phyloP scores from a whole-genome alignment of 345 rosid genomes.

The Boechera retrofracta region DNA sequence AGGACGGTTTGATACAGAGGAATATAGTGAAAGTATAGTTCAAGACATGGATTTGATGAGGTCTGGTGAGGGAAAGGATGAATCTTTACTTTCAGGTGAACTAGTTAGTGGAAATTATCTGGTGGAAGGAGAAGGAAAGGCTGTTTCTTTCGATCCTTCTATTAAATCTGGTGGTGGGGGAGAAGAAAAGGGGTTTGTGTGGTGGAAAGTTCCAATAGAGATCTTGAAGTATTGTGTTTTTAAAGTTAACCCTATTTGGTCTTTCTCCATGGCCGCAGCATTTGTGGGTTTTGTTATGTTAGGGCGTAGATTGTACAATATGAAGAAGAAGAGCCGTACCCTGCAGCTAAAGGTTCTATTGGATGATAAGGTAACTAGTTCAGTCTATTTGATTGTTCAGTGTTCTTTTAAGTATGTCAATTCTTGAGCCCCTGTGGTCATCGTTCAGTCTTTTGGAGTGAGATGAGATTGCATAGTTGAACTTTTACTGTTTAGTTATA shows the following conservation, averaged over 20 bases:
- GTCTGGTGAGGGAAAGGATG: constrained; percentile 40
- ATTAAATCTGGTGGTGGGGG: constrained; percentile 49
- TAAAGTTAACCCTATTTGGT: constrained; percentile 81
- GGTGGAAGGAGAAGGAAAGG: constrained; percentile 17
- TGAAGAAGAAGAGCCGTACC: constrained; percentile 73
- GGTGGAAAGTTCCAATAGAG: constrained; percentile 97
- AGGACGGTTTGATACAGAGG: constrained; percentile 1
- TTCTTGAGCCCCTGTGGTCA: constrained; percentile 1
- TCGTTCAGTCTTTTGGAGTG: neutral
- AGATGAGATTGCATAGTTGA: neutral
- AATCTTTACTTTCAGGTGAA: constrained; percentile 20
- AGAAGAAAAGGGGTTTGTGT: constrained; percentile 52
- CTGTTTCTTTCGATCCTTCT: constrained; percentile 38
- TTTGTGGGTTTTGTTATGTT: constrained; percentile 77
- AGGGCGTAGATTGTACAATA: constrained; percentile 78
- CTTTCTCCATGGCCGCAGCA: constrained; percentile 92
- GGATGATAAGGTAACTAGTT: constrained; percentile 80
- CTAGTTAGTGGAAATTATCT: neutral
- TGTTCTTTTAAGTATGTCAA: neutral
- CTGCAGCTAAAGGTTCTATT: constrained; percentile 83
- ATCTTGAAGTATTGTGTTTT: constrained; percentile 75
- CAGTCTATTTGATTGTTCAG: constrained; percentile 7
- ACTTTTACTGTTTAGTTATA: neutral
- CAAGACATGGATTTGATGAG: constrained; percentile 46
- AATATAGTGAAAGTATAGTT: constrained; percentile 42